Base-by-base conservation (phyloP, 306 rosid genomes). In the Astragalus glycyphyllos region DNA sequence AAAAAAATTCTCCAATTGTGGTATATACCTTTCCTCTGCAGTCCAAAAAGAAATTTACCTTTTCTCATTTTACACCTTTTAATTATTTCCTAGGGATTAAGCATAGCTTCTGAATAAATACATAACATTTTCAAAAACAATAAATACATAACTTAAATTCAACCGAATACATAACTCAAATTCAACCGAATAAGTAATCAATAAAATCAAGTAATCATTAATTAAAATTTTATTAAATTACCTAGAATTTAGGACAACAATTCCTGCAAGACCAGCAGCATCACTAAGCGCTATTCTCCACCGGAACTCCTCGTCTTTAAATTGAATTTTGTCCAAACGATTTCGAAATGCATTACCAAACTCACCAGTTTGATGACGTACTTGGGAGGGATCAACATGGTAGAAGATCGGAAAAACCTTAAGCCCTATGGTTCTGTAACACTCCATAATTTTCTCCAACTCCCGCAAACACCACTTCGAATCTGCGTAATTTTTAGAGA, bases 371-470 rank as follows among this genome's bases (percentile, higher is more conserved):
- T n/a, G n/a, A n/a, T n/a, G n/a, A n/a, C n/a, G n/a, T n/a, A n/a
- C n/a, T n/a, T n/a, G n/a, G n/a, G 58, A 47, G 11, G 76, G 76
- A 10, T 40, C 29, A 3, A 56, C 55, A 1, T 10, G 15, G 4
- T 55, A 66, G 31, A 66, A 66, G 26, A 66, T 44, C 1, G 75
- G 75, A 1, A 70, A 7, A 58, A 71, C 76, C 17, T 45, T 46
- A 2, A 32, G 68, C 1, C 35, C 11, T 15, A 3, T 11, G 31
- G 45, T 29, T 46, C 42, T 57, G 11, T 4, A 11, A 31, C 53
- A 32, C 50, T 32, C 41, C 44, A 34, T 14, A 6, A 67, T 67
- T 11, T 6, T 6, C 11, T 7, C 35, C 7, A 68, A 23, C 35
- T 60, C 62, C 1, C 5, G 0, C 11, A 65, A 3, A 46, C 70